Evolutionary conservation across 1,139 yeast species (phyloP).

Genomic region (Pneumocystis oryctolagi): DNA sequence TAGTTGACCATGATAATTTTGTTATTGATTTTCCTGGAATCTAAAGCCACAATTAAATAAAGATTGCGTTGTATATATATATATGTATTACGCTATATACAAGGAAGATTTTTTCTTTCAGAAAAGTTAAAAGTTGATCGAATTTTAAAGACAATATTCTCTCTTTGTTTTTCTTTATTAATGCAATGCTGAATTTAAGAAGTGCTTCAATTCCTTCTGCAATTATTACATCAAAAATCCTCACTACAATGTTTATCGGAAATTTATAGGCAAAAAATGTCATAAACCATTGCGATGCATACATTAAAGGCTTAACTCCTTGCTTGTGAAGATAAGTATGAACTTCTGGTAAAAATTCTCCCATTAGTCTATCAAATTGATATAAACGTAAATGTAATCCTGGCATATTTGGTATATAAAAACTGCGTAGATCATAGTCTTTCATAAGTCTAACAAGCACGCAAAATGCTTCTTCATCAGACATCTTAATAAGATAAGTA

Average conservation of each 20-base stretch:
- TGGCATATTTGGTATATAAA: slow-evolving; percentile 83
- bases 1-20: slow-evolving; percentile 2
- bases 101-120: slow-evolving; percentile 67
- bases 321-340: slow-evolving; percentile 65
- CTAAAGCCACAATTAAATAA: slow-evolving; percentile 2
- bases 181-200: slow-evolving; percentile 62
- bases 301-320: slow-evolving; percentile 83
- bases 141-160: slow-evolving; percentile 48
- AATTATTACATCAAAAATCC: slow-evolving; percentile 71
- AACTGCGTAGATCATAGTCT: slow-evolving; percentile 57
- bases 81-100: slow-evolving; percentile 35
- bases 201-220: slow-evolving; percentile 82
- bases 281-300: slow-evolving; percentile 90
- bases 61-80: slow-evolving; percentile 6
- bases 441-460: slow-evolving; percentile 71
- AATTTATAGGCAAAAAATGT: slow-evolving; percentile 75
- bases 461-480: slow-evolving; percentile 73
- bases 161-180: slow-evolving; percentile 53
- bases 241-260: slow-evolving; percentile 66
- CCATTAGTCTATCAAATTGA: slow-evolving; percentile 75
- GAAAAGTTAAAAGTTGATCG: slow-evolving; percentile 57
- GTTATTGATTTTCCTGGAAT: slow-evolving; percentile 5
- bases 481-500: slow-evolving; percentile 39
- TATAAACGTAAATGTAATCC: slow-evolving; percentile 73
- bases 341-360: slow-evolving; percentile 50